These are phyloP conservation scores for Sphaceloma murrayae DNA, from an alignment of 2,329 filamentous ascomycete genomes.

Conservation along the genomic window DNA sequence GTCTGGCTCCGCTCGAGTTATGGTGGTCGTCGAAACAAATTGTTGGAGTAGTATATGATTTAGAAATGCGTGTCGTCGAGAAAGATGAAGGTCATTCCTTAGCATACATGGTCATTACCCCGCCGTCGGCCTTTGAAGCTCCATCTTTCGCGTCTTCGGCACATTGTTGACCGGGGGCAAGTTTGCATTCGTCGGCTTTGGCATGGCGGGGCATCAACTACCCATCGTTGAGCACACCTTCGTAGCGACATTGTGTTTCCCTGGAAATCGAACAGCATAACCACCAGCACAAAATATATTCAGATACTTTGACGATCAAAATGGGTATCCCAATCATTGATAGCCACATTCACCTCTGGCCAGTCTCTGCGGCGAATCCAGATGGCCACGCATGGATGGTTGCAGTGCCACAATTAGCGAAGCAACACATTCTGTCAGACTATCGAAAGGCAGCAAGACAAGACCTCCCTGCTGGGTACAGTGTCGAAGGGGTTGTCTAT, in stretches of 20 bases:
- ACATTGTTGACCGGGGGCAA: background rate
- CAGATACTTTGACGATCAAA: background rate
- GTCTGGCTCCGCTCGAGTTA: too few species aligned
- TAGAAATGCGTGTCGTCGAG: background rate
- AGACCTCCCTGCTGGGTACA: constrained; percentile 31
- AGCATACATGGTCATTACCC: constrained; percentile 1
- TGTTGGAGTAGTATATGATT: background rate
- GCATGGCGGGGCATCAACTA: too few species aligned
- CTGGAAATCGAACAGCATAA: background rate
- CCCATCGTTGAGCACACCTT: too few species aligned
- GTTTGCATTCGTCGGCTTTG: too few species aligned
- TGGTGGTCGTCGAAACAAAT: too few species aligned
- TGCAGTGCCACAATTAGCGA: constrained; percentile 49
- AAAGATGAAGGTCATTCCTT: background rate
- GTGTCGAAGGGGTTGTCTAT: constrained; percentile 61
- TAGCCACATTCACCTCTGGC: constrained; percentile 85
- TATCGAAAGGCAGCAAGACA: constrained; percentile 25
- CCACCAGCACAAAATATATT: background rate
- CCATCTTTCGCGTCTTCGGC: background rate
- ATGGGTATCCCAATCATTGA: constrained; percentile 53
- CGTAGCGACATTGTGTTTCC: too few species aligned
- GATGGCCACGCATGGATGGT: constrained; percentile 60
- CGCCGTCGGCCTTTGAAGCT: constrained; percentile 10
- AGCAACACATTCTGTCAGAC: constrained; percentile 46
- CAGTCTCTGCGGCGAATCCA: constrained; percentile 50